Percentiles rank a stretch among this genome's conserved stretches.
Evolutionary conservation across 495 filamentous ascomycete species (phyloP).

Genomic region (Penicillium parvum): DNA sequence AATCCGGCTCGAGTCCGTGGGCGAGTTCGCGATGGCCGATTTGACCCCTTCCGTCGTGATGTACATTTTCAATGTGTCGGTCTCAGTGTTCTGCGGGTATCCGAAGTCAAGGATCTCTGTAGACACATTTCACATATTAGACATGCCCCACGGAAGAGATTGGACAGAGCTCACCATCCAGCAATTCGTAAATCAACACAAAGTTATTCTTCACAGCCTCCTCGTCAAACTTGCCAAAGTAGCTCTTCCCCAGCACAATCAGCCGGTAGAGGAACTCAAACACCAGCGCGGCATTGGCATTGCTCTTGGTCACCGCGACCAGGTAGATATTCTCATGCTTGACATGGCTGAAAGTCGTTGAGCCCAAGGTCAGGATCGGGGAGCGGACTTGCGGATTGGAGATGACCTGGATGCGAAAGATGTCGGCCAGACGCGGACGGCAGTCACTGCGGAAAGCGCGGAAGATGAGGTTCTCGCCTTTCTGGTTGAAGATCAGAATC

Average conservation of each 20-base stretch:
- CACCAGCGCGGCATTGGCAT: conserved; percentile 97
- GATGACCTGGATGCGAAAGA: conserved; percentile 99
- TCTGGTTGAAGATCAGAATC: conserved; percentile 98
- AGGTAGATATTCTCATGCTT: conserved; percentile 99
- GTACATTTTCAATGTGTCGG: conserved; percentile 99
- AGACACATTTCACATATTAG: not conserved
- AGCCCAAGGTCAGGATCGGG: conserved; percentile 93
- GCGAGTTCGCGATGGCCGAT: conserved; percentile 73
- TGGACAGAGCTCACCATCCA: conserved; percentile 67
- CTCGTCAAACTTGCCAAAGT: conserved; percentile 99
- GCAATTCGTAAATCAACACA: conserved; percentile 94
- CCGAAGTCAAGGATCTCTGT: conserved; percentile 98
- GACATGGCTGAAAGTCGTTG: conserved; percentile 98
- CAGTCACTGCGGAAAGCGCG: conserved; percentile 97
- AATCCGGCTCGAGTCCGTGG: conserved; percentile 81
- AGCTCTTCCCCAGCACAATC: conserved; percentile 83
- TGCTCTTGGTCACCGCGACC: conserved; percentile 97
- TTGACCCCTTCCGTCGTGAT: conserved; percentile 99
- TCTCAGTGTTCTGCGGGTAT: conserved; percentile 98
- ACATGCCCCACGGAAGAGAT: not conserved
- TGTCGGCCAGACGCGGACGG: conserved; percentile 91
- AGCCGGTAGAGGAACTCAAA: conserved; percentile 98
- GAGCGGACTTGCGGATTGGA: conserved; percentile 97
- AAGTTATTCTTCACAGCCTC: conserved; percentile 99
- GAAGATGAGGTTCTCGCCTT: conserved; percentile 99